Evolutionary conservation across 2,329 filamentous ascomycete species (phyloP), one percentile per base, ranked within the genome.

Genomic region (Cytospora piceae): DNA sequence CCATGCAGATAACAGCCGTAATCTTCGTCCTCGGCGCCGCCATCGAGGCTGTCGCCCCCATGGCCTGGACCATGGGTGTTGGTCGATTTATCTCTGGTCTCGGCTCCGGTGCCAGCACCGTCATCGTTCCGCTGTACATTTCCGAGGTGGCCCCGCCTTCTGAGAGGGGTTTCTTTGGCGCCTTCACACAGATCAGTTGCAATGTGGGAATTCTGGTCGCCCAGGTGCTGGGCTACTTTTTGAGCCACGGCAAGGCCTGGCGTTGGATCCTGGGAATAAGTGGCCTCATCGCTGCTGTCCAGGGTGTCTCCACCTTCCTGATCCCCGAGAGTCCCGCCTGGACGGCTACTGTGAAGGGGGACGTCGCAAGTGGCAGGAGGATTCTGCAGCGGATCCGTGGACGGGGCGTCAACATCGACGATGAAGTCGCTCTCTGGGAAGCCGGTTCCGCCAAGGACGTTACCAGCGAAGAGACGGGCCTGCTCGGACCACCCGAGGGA

Each of bases 71-170:
- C 34, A 82, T 99, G 77, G 85, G 86, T 0, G 68, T 91, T 20
- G 95, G 94, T 6, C 86, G 95, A 27, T 81, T 97, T 27, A 74
- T 98, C 17, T 90, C 91, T 11, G 95, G 95, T 14, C 75, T 96
- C 1, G 94, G 92, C 8, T 93, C 93, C 7, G 95, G 95, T 27
- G 92, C 93, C 2, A 87, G 93, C 1, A 94, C 95, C 3, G 95
- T 99, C 24, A 92, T 97, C 42, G 93, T 96, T 3, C 95, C 95
- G 0, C 86, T 99, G 24, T 99, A 96, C 80, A 93, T 99, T 71
- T 94, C 93, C 55, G 95, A 99, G 77, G 86, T 97, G 31, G 90
- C 94, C 0, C 95, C 94, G 4, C 87, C 87, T 0, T 80, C 82
- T 20, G 85, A 90, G 70, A 87, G 89, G 63, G 94, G 93, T 6